Conservation (phyloP, 148 eudicot species). For the Rhododendron ferrugineum region DNA sequence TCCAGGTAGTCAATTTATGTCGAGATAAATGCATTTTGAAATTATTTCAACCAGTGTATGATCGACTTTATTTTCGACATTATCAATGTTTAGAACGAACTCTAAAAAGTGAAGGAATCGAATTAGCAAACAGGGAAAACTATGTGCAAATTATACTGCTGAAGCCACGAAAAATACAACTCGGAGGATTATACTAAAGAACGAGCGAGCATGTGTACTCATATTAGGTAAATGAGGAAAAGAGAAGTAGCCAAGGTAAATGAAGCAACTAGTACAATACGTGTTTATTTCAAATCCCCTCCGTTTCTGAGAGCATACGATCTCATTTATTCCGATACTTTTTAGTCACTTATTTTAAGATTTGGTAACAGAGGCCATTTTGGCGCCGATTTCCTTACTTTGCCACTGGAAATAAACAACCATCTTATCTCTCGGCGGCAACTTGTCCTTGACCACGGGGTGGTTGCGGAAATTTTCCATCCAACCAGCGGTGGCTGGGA, state of each 20-base stretch:
- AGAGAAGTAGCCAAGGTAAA: not conserved
- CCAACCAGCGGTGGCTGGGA: constrained; percentile 20
- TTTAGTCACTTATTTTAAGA: not conserved
- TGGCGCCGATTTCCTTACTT: not conserved
- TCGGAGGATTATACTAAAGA: not conserved
- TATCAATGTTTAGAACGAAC: no score
- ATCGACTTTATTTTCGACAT: no score
- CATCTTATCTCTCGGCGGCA: constrained; percentile 21
- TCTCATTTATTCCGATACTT: not conserved
- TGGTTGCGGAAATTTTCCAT: constrained; percentile 10
- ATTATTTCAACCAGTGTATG: no score
- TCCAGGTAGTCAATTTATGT: no score
- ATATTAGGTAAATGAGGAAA: no score
- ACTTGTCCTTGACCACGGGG: constrained; percentile 10
- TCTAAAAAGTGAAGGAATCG: not conserved
- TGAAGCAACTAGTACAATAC: not conserved
- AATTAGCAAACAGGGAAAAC: no score
- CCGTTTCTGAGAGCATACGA: not conserved
- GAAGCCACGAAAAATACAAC: not conserved
- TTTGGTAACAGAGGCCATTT: not conserved
- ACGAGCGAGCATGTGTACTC: no score
- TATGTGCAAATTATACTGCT: no score
- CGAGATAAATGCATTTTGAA: no score
- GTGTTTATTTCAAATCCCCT: not conserved
- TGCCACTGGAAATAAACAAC: not conserved